phyloP scores from a whole-genome alignment of 2,329 filamentous ascomycete genomes.

The Alternaria sp. region DNA sequence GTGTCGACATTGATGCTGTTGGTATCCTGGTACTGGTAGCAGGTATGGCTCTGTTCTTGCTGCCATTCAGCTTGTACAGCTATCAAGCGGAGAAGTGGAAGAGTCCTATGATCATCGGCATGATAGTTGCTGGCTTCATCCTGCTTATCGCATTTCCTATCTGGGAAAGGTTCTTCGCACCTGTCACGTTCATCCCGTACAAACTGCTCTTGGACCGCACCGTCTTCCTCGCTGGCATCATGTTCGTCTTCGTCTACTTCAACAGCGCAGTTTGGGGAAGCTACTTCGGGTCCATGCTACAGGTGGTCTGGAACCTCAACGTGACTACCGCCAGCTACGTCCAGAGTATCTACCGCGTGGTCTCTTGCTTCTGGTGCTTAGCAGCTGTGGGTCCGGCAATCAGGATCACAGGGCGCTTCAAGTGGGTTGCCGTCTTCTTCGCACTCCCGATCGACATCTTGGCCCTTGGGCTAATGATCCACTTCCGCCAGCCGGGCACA shows the following conservation, averaged over 20 bases:
- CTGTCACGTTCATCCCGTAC: constrained; percentile 34
- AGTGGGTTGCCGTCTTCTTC: constrained; percentile 18
- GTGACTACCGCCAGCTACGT: constrained; percentile 43
- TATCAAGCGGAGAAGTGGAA: constrained; percentile 39
- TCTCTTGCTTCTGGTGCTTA: constrained; percentile 18
- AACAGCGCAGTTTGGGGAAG: constrained; percentile 40
- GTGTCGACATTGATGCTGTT: background rate
- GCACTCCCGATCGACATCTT: constrained; percentile 30
- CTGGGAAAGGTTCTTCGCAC: background rate
- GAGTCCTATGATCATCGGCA: constrained; percentile 44
- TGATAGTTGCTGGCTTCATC: constrained; percentile 45
- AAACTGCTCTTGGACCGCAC: constrained; percentile 43
- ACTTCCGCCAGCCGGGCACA: constrained; percentile 27
- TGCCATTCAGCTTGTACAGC: constrained; percentile 67
- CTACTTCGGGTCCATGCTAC: constrained; percentile 49
- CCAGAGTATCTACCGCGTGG: constrained; percentile 41
- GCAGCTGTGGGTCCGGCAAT: constrained; percentile 16
- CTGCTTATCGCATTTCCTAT: constrained; percentile 19
- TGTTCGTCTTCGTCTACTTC: constrained; percentile 46
- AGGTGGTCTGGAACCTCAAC: constrained; percentile 44
- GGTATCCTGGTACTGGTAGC: constrained; percentile 40
- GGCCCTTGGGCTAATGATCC: constrained; percentile 12
- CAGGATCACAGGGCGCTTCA: constrained; percentile 24
- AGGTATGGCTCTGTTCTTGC: constrained; percentile 69
- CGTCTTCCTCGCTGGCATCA: constrained; percentile 57